Base-by-base conservation (phyloP, 805 yeast species). In the Myxozyma geophila region DNA sequence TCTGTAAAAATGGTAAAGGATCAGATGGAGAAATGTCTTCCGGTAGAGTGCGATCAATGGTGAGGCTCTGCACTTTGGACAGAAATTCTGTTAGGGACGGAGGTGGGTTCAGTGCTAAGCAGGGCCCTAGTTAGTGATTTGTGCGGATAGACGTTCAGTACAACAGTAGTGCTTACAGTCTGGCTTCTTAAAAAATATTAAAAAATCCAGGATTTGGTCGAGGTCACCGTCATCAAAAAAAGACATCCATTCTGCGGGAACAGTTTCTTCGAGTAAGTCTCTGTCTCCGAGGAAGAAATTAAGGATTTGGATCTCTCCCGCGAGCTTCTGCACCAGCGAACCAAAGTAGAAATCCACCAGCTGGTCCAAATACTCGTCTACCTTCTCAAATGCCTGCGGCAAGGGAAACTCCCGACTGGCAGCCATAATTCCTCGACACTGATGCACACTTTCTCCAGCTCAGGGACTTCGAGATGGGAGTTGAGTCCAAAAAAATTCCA, bases 321-420 rank as follows among this genome's bases (percentile, higher is more conserved):
- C 66, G 9, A 67, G 54, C 10, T 37, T 41, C 58, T 62, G 70
- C 17, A 67, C 68, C 41, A 67, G 61, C 8, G 70, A 64, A n/a
- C 37, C 21, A 19, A 19, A 15, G 53, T 67, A 67, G 17, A 67
- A 49, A 13, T n/a, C 55, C 17, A 43, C 52, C 3, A 67, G 64
- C 19, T 47, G 40, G 9, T 21, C 44, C 10, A 63, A 44, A 47
- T 67, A 67, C n/a, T 40, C 59, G 35, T 67, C 70, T 9, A 63
- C 60, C 12, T 37, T 21, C 40, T 50, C 44, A 48, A 56, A 67
- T 12, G 53, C 61, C 13, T 47, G 40, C n/a, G 70, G 70, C 15
- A 67, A 40, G 13, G 70, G 66, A 40, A 67, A 67, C n/a, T 41
- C 46, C n/a, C 46, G 33, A 15, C n/a, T 36, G n/a, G 46, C 33